Base-by-base conservation (phyloP, 352 stramenopile genomes). In the Phytopythium montanum region DNA sequence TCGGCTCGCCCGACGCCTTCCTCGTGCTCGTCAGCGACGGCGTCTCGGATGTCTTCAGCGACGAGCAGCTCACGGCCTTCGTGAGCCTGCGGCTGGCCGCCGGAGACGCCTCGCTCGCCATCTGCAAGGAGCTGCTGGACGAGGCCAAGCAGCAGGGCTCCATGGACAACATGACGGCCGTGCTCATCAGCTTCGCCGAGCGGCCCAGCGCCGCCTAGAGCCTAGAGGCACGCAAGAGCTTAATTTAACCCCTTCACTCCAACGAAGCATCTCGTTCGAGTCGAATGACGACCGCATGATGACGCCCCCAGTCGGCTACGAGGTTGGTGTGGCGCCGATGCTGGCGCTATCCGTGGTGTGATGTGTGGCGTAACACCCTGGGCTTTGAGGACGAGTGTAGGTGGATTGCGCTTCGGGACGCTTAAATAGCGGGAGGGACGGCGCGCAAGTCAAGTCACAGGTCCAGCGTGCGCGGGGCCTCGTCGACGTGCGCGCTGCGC, bases 161-260 rank as follows among this genome's bases (percentile, higher is more conserved):
- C 44, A 82, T 83, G 70, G 84, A 94, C 75, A 94, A 94, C 66
- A 90, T 94, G 81, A 92, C 80, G 25, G 80, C 73, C 29, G 76
- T 91, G 55, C 74, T 94, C 60, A 79, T 94, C 39, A 72, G 79
- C 78, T 87, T 91, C 38, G 75, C 70, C 46, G 70, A 79, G 44
- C 28, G 41, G 48, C 28, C 18, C 38, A 25, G 29, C 38, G 33
- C 39, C 45, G 21, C 52, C 18, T 36, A 36, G 44, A 9, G 21
- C 23, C 38, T 34, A 53, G 46, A 2, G 31, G 16, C 31, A 36
- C 31, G 31, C n/a, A n/a, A n/a, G n/a, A n/a, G n/a, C 31, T 36
- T 36, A 38, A 38, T 38, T 38, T 38, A 38, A 38, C 10, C 33
- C n/a, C n/a, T n/a, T n/a, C n/a, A n/a, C n/a, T n/a, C n/a, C n/a